A percentile compares a stretch with the other conserved stretches of the same genome.
phyloP scores from a whole-genome alignment of 1,139 yeast genomes.

The Yamadazyma kanchanaburiensis region DNA sequence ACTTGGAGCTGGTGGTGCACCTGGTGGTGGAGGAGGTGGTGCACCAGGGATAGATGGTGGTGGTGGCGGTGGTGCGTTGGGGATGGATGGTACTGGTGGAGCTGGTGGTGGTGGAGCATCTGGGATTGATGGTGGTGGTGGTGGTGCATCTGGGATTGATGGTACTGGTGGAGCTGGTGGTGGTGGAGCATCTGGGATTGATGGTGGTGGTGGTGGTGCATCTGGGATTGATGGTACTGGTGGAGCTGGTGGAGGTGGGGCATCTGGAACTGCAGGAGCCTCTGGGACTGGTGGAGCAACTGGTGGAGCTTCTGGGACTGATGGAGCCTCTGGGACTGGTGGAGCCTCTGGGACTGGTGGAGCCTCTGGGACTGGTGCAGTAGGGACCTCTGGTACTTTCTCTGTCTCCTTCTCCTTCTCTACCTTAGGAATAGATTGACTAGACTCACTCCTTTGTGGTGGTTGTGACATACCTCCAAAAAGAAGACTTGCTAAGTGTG shows the following conservation, averaged over 20 bases:
- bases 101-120: constrained; percentile 15
- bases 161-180: constrained; percentile 19
- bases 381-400: constrained; percentile 4
- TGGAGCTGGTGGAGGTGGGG: constrained; percentile 12
- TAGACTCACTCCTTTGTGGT: constrained; percentile 20
- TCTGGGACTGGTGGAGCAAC: background rate
- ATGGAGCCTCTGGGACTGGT: constrained; percentile 4
- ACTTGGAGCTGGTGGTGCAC: constrained; percentile 24
- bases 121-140: constrained; percentile 13
- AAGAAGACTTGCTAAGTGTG: constrained; percentile 58
- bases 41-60: constrained; percentile 15
- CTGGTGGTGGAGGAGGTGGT: constrained; percentile 20
- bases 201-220: constrained; percentile 11
- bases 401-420: constrained; percentile 6
- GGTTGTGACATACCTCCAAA: constrained; percentile 63
- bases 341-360: constrained; percentile 8
- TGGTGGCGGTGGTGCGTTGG: constrained; percentile 17
- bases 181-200: constrained; percentile 17
- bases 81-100: constrained; percentile 15
- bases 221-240: constrained; percentile 8
- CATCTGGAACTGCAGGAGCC: constrained; percentile 2
- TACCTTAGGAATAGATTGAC: constrained; percentile 10
- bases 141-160: constrained; percentile 11
- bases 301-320: constrained; percentile 1
- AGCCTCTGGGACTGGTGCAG: constrained; percentile 7